Conservation (phyloP, 345 rosid species). For the Pelargonium nanum region DNA sequence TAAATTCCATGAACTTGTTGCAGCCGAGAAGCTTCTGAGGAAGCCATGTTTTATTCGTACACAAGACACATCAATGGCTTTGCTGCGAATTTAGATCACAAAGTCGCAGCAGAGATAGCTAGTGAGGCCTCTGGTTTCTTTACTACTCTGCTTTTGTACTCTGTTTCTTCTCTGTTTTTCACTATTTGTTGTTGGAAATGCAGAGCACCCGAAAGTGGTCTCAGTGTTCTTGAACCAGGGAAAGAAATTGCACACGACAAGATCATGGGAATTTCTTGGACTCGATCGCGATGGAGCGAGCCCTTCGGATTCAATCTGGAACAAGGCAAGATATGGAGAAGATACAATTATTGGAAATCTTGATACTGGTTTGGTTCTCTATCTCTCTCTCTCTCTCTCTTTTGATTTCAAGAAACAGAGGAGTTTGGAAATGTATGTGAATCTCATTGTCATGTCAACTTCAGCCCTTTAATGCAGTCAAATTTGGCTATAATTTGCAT, state of each 20-base stretch:
- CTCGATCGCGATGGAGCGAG: slow-evolving; percentile 27
- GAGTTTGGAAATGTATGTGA: no score
- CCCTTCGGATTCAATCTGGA: slow-evolving; percentile 25
- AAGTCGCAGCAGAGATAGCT: slow-evolving; percentile 33
- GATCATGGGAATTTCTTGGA: slow-evolving; percentile 48
- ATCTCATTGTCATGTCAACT: no score
- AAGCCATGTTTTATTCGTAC: slow-evolving; percentile 39
- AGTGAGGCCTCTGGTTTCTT: slow-evolving; percentile 10
- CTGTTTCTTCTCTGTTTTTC: background rate
- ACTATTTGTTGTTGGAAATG: background rate
- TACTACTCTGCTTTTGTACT: background rate
- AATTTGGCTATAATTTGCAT: no score
- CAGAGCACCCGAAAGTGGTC: slow-evolving; percentile 41
- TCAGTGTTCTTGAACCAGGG: slow-evolving; percentile 33
- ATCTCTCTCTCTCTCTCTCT: background rate
- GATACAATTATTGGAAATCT: slow-evolving; percentile 44
- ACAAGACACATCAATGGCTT: slow-evolving; percentile 47
- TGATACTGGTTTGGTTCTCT: slow-evolving; percentile 36
- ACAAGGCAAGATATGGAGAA: slow-evolving; percentile 35
- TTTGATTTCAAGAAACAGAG: background rate
- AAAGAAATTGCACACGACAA: slow-evolving; percentile 43
- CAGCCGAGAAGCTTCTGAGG: slow-evolving; percentile 33
- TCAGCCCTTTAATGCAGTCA: no score
- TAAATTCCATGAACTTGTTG: slow-evolving; percentile 11
- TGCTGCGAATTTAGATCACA: slow-evolving; percentile 39